Percentiles rank a stretch among this genome's conserved stretches.
Conservation (phyloP, 129 eudicot genomes). For the Heracleum sosnowskyi region DNA sequence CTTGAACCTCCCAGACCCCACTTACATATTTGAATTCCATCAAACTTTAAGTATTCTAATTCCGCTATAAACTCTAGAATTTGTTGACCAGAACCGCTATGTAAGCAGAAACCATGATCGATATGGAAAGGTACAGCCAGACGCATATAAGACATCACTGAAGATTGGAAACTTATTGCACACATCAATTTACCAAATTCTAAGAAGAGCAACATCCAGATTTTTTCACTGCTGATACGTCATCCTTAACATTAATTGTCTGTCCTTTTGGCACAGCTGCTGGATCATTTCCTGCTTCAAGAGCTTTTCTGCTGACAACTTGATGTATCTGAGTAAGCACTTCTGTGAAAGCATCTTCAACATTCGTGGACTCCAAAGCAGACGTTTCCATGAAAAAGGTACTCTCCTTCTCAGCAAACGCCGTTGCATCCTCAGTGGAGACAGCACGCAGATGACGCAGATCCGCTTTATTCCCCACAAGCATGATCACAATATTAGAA, state of each 20-base stretch:
- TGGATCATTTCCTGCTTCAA: conserved; percentile 3
- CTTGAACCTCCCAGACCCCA: neutral
- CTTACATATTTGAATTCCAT: neutral
- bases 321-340: conserved; percentile 12
- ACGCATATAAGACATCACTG: neutral
- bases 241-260: conserved; percentile 11
- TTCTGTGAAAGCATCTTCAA: conserved; percentile 4
- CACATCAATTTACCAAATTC: neutral
- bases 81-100: neutral
- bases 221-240: conserved; percentile 8
- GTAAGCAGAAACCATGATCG: neutral
- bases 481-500: conserved; percentile 9
- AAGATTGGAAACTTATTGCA: neutral
- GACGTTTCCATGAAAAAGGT: conserved; percentile 15
- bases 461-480: conserved; percentile 12
- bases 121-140: neutral
- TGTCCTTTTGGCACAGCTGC: conserved; percentile 10
- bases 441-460: conserved; percentile 10
- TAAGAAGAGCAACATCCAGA: conserved; percentile 9
- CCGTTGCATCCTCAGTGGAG: conserved; percentile 7
- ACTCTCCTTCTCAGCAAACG: conserved; percentile 1
- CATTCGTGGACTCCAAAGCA: conserved; percentile 14
- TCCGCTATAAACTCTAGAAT: neutral
- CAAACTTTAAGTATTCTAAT: neutral
- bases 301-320: conserved; percentile 7